A percentile compares a stretch with the other conserved stretches of the same genome.
These are phyloP conservation scores for Penicillium bialowiezense DNA, from an alignment of 495 filamentous ascomycete species.

Conservation along the genomic window DNA sequence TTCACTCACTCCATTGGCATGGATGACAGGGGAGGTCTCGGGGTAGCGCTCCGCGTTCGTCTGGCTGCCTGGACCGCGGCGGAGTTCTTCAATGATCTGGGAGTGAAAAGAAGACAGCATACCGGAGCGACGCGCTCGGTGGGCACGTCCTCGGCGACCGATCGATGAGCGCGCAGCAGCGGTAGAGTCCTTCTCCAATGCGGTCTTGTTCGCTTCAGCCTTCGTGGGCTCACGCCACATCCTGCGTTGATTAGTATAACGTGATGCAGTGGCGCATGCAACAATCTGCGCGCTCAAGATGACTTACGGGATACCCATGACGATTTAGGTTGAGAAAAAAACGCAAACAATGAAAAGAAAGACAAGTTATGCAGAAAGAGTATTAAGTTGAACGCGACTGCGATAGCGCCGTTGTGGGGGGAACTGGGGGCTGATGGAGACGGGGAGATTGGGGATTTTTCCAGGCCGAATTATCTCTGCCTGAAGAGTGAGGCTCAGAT, in stretches of 20 bases:
- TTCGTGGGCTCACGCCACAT: slow-evolving; percentile 56
- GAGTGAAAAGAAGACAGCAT: slow-evolving; percentile 32
- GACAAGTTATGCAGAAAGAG: slow-evolving; percentile 6
- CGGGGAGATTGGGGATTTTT: slow-evolving; percentile 6
- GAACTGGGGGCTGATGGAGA: slow-evolving; percentile 4
- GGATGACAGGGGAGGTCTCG: slow-evolving; percentile 21
- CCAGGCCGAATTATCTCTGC: no score
- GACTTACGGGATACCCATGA: slow-evolving; percentile 82
- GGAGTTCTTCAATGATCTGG: slow-evolving; percentile 46
- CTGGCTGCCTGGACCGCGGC: slow-evolving; percentile 19
- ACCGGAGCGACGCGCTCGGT: slow-evolving; percentile 30
- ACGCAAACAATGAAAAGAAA: slow-evolving; percentile 7
- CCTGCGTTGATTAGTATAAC: slow-evolving; percentile 33
- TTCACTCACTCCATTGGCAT: slow-evolving; percentile 27
- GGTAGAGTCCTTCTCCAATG: slow-evolving; percentile 53
- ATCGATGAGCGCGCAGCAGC: slow-evolving; percentile 70
- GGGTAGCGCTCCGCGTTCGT: not conserved
- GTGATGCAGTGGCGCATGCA: slow-evolving; percentile 30
- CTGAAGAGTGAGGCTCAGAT: no score
- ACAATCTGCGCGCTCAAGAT: slow-evolving; percentile 15
- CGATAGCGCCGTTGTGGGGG: slow-evolving; percentile 11
- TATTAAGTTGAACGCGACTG: slow-evolving; percentile 16
- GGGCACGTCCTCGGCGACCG: slow-evolving; percentile 48
- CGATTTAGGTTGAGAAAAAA: not conserved
- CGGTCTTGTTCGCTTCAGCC: slow-evolving; percentile 52